Evolutionary conservation across 2,329 filamentous ascomycete species (phyloP), one percentile per base, ranked within the genome.

Genomic region (Microdochium trichocladiopsis): DNA sequence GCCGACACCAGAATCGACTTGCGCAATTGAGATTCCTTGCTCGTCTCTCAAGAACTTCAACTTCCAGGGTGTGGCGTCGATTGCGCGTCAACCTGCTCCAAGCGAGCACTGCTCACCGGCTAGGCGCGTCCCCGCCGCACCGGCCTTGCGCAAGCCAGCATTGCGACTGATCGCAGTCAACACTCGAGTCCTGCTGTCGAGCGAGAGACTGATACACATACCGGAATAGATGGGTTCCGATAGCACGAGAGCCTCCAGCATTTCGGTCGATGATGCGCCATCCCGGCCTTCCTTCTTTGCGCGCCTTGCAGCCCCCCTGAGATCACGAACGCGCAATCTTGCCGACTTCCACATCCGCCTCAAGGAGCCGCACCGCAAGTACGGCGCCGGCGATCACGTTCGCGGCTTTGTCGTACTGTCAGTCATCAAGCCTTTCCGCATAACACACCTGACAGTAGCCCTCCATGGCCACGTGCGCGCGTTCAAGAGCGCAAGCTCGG

Each of bases 391-490:
- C 55, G 88, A 93, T 63, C 73, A 84, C 58, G 86, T 94, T 48
- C 81, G 79, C 53, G 89, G 89, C 51, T 80, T 80, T 57, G 87
- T 93, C 48, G 76, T 89, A 55, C 72, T 93, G 60, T 86, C 83
- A 52, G 79, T 90, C 33, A 73, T 87, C 60, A 90, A 90, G 67
- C 84, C 88, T 18, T 71, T 90, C 56, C 79, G 87, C 60, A 82
- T 94, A 61, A 93, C 89, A 8, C 89, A 94, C 71, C 75, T 94
- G 49, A 88, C 87, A 11, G 86, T 93, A 56, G 82, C 84, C 55
- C 72, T 94, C 51, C 87, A 90, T 66, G 89, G 89, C 55, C 90
- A 84, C 66, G 87, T 90, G 52, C 85, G 88, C 63, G 87, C 92
- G 48, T 89, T 84, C 72, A 90, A 88, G 69, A 86, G 83, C 59